phyloP scores from a whole-genome alignment of 176 grass and related monocot species.

The Elaeis guineensis region DNA sequence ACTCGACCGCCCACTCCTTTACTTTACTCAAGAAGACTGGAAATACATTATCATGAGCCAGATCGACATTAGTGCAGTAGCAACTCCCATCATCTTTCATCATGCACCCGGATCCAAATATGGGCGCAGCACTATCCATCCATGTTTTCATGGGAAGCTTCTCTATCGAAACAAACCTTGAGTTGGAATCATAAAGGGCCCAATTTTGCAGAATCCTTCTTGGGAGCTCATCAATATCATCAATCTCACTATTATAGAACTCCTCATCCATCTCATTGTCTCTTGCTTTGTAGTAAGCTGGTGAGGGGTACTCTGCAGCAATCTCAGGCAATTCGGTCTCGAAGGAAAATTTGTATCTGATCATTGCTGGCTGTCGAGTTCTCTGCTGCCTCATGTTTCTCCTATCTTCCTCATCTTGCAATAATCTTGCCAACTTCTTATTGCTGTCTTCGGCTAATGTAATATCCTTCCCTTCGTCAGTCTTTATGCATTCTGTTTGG shows the following conservation, averaged over 20 bases:
- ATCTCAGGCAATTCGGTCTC: conserved; percentile 94
- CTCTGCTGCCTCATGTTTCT: conserved; percentile 80
- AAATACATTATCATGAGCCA: conserved; percentile 37
- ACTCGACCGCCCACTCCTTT: conserved; percentile 96
- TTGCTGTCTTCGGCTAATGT: conserved; percentile 48
- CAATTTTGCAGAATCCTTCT: conserved; percentile 83
- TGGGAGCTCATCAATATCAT: conserved; percentile 66
- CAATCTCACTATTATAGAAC: conserved; percentile 65
- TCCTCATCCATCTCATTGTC: conserved; percentile 96
- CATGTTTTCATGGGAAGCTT: conserved; percentile 83
- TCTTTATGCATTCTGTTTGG: conserved; percentile 47
- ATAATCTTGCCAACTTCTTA: conserved; percentile 65
- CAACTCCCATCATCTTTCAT: conserved; percentile 92
- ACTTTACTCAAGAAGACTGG: conserved; percentile 79
- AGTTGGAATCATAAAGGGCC: conserved; percentile 90
- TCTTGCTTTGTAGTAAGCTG: conserved; percentile 83
- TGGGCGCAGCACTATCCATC: conserved; percentile 72
- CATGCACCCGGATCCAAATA: conserved; percentile 95
- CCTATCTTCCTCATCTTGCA: conserved; percentile 96
- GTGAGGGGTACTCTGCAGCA: conserved; percentile 82
- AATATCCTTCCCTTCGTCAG: conserved; percentile 42
- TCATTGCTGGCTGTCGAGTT: conserved; percentile 25
- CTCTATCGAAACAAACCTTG: conserved; percentile 79
- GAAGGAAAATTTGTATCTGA: conserved; percentile 78
- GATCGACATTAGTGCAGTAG: conserved; percentile 36